Conservation (phyloP, 495 filamentous ascomycete species). For the Aspergillus wentii region DNA sequence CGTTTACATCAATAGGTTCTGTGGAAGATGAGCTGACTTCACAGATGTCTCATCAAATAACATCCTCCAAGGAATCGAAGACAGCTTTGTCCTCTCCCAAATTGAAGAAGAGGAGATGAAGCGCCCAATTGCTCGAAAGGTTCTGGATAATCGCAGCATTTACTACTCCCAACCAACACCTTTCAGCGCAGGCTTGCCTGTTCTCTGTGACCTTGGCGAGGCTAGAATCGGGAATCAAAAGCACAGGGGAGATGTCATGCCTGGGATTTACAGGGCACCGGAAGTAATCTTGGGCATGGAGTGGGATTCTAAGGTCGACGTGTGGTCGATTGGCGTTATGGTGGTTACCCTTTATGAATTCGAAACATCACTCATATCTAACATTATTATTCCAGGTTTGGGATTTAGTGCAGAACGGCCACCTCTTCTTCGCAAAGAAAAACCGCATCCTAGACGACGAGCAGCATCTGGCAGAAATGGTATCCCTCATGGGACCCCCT, state of each 20-base stretch:
- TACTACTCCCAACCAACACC: slow-evolving; percentile 21
- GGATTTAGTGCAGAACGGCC: slow-evolving; percentile 10
- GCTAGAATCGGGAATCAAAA: slow-evolving; percentile 13
- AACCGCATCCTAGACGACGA: slow-evolving; percentile 17
- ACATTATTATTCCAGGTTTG: slow-evolving; percentile 8
- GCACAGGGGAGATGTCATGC: slow-evolving; percentile 24
- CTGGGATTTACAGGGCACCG: slow-evolving; percentile 31
- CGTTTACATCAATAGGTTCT: slow-evolving; percentile 1
- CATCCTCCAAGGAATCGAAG: slow-evolving; percentile 16
- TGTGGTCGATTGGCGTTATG: slow-evolving; percentile 35
- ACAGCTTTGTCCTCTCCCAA: slow-evolving; percentile 14
- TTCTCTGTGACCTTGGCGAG: slow-evolving; percentile 21
- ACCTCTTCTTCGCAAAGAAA: slow-evolving; percentile 15
- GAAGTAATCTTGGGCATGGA: slow-evolving; percentile 30
- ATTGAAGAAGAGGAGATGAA: slow-evolving; percentile 21
- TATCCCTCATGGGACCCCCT: slow-evolving; percentile 26
- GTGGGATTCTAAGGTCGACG: slow-evolving; percentile 33
- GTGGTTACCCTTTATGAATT: slow-evolving; percentile 15
- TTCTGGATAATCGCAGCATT: slow-evolving; percentile 15
- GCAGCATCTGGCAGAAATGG: slow-evolving; percentile 31
- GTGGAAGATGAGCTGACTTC: slow-evolving; percentile 4
- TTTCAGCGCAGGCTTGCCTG: slow-evolving; percentile 6
- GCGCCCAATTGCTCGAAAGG: slow-evolving; percentile 18
- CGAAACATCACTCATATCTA: not conserved
- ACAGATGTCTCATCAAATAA: slow-evolving; percentile 22